A percentile compares a stretch with the other conserved stretches of the same genome.
Evolutionary conservation across 768 basidiomycete species (phyloP).

Genomic region (Phylloporus arenicola): DNA sequence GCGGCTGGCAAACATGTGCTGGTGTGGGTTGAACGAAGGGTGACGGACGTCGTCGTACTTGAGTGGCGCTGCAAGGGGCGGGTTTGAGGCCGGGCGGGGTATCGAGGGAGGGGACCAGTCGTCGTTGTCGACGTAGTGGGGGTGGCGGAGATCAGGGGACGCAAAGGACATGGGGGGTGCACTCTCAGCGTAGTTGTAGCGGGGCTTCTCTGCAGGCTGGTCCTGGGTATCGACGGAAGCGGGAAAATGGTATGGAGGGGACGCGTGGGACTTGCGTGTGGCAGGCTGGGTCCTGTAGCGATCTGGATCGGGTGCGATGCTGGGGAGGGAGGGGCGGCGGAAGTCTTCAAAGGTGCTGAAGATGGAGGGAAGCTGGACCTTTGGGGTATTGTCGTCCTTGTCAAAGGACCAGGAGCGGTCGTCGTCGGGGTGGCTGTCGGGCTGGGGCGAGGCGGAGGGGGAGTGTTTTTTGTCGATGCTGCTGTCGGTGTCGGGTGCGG

Average conservation of each 20-base stretch:
- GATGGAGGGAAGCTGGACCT: conserved; percentile 71
- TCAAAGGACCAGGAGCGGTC: conserved; percentile 25
- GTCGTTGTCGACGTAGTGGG: conserved; percentile 41
- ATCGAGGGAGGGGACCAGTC: conserved; percentile 58
- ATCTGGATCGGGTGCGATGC: conserved; percentile 45
- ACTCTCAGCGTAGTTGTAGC: conserved; percentile 38
- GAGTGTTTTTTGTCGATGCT: conserved; percentile 57
- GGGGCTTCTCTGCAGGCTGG: conserved; percentile 37
- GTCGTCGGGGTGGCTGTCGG: conserved; percentile 31
- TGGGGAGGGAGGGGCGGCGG: conserved; percentile 63
- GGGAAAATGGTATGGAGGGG: conserved; percentile 57
- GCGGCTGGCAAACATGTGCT: conserved; percentile 64
- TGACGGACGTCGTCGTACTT: conserved; percentile 74
- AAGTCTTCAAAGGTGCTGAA: conserved; percentile 65
- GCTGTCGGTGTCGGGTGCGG: conserved; percentile 61
- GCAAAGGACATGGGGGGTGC: conserved; percentile 50
- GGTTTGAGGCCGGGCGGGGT: conserved; percentile 62
- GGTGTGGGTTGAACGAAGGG: conserved; percentile 58
- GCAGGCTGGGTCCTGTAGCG: conserved; percentile 48
- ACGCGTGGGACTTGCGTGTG: conserved; percentile 44
- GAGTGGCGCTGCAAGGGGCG: conserved; percentile 42
- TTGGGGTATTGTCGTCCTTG: conserved; percentile 43
- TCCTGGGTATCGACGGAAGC: conserved; percentile 36
- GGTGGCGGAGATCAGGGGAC: conserved; percentile 45
- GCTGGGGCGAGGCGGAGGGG: conserved; percentile 45